A percentile compares a stretch with the other conserved stretches of the same genome.
These are phyloP conservation scores for Chalciporus sphaerocephalus DNA, from an alignment of 768 basidiomycete species.

Conservation along the genomic window DNA sequence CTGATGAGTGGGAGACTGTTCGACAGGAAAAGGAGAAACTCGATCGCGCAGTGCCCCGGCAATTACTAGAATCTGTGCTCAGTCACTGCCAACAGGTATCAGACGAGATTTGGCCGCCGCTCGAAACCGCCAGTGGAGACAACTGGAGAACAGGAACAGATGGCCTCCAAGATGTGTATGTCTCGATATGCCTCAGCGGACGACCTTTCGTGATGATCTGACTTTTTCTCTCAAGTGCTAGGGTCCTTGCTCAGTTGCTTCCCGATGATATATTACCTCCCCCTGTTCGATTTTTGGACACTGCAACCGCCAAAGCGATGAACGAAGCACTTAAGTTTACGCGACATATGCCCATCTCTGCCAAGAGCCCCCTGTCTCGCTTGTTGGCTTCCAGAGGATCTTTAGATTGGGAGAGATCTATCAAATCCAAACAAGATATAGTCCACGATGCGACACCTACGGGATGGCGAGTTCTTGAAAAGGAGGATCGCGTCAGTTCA, in stretches of 20 bases:
- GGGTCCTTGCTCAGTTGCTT: slow-evolving; percentile 40
- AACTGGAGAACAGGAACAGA: slow-evolving; percentile 43
- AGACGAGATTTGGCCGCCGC: slow-evolving; percentile 48
- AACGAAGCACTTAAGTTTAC: slow-evolving; percentile 61
- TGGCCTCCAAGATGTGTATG: slow-evolving; percentile 60
- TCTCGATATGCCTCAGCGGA: neutral
- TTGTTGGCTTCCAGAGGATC: slow-evolving; percentile 69
- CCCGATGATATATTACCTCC: slow-evolving; percentile 52
- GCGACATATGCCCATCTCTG: slow-evolving; percentile 50
- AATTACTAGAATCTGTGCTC: slow-evolving; percentile 56
- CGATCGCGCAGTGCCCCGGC: slow-evolving; percentile 64
- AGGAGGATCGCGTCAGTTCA: slow-evolving; percentile 35
- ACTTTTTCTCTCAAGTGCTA: slow-evolving; percentile 32
- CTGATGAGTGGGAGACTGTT: slow-evolving; percentile 69
- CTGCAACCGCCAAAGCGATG: slow-evolving; percentile 55
- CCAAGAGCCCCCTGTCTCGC: slow-evolving; percentile 63
- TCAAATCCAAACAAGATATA: slow-evolving; percentile 50
- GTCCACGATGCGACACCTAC: slow-evolving; percentile 51
- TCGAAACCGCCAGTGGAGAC: slow-evolving; percentile 24
- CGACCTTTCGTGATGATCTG: slow-evolving; percentile 5
- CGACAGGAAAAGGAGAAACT: slow-evolving; percentile 52
- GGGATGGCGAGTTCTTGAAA: slow-evolving; percentile 71
- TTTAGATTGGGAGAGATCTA: slow-evolving; percentile 67
- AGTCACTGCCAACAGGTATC: slow-evolving; percentile 49
- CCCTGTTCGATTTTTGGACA: slow-evolving; percentile 47